Conservation (phyloP, 2,329 filamentous ascomycete species). For the Beauveria caledonica region DNA sequence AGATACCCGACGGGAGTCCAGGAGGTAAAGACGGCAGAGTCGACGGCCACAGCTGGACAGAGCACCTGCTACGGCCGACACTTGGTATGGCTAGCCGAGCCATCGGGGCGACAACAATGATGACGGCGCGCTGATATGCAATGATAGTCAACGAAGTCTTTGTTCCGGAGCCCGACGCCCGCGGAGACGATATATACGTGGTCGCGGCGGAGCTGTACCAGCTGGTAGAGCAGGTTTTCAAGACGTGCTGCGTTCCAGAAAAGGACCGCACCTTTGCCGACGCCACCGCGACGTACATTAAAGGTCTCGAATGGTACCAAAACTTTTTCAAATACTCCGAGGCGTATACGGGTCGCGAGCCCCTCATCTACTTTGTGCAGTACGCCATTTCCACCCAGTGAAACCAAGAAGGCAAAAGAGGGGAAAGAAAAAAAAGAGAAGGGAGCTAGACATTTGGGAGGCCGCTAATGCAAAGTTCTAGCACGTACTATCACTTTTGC, state of each 20-base stretch:
- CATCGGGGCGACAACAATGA: not conserved
- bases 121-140: not conserved
- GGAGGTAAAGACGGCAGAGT: no score
- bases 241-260: not conserved
- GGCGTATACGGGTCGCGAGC: not conserved
- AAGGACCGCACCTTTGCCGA: not conserved
- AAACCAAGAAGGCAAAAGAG: not conserved
- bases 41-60: constrained; percentile 1
- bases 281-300: not conserved
- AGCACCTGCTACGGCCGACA: not conserved
- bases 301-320: constrained; percentile 1
- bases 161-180: not conserved
- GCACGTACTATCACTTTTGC: constrained; percentile 8
- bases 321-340: not conserved
- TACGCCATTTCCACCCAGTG: not conserved
- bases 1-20: not conserved
- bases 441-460: no score
- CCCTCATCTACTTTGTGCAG: not conserved
- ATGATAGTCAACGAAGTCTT: not conserved
- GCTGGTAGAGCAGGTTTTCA: not conserved
- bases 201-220: not conserved
- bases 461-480: not conserved
- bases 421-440: not conserved
- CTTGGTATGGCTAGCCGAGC: not conserved
- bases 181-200: not conserved